Evolutionary conservation across 352 stramenopile species (phyloP), one percentile per base, ranked within the genome.

Genomic region (Pythium plurisporium): DNA sequence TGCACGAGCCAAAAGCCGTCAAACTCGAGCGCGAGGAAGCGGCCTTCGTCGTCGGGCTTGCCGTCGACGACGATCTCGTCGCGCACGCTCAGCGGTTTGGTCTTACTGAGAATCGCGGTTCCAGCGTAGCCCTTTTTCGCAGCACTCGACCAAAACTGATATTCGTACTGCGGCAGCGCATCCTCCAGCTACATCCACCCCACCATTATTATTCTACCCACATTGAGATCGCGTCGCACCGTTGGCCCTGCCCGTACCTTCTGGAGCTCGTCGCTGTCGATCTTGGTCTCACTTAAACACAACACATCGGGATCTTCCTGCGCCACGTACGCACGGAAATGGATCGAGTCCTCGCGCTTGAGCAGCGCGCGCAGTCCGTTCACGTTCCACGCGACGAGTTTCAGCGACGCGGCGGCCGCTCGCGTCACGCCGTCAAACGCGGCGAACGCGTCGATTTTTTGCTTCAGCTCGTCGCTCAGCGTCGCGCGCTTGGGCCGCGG

Each of bases 211-310:
- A 37, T 14, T 37, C 14, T 8, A 37, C 8, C 14, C 31, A 37
- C 8, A 37, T 14, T 14, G 14, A 37, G 8, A 8, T 14, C 31
- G 8, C 31, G 8, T 37, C 14, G 31, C 8, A 37, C 25, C n/a
- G 22, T 15, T 25, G 36, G 4, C 19, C 37, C 23, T 14, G 25
- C 9, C 44, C 31, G 3, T 17, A 73, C 64, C 59, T 89, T 86
- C 38, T 81, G 70, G 12, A 92, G 69, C 69, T 91, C 79, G 33
- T 84, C 76, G 20, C 46, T 53, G 54, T 79, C 74, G 54, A 94
- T 91, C 68, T 94, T 94, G 36, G 79, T 94, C 70, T 94, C 84
- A 34, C 84, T 88, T n/a, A 94, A 62, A 55, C 84, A 94, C 25
- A 92, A 60, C 52, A 94, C 72, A 46, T 92, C 84, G 1, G 84